These are phyloP conservation scores for Shiraia bambusicola DNA, from an alignment of 2,329 filamentous ascomycete species.

Conservation along the genomic window DNA sequence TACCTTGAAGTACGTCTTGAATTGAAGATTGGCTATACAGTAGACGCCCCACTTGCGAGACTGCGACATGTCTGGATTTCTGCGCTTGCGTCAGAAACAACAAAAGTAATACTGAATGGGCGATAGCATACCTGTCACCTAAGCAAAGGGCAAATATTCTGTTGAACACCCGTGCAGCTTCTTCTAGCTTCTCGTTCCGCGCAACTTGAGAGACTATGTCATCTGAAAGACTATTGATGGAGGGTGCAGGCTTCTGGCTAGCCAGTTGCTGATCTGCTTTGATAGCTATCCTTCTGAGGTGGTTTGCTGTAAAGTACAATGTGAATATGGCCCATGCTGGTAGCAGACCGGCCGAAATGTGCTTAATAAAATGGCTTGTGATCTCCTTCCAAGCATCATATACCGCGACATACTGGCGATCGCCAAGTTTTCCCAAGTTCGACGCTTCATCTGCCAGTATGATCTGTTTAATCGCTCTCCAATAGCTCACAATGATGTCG, in stretches of 20 bases:
- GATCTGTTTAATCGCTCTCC: conserved; percentile 77
- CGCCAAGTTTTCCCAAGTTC: conserved; percentile 45
- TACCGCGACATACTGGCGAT: conserved; percentile 73
- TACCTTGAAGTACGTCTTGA: conserved; percentile 96
- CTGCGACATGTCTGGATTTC: conserved; percentile 73
- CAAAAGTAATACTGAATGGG: conserved; percentile 7
- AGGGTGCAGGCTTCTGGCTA: conserved; percentile 51
- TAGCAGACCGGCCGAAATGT: conserved; percentile 74
- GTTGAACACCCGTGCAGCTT: conserved; percentile 87
- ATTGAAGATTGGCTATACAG: conserved; percentile 88
- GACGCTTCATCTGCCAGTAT: conserved; percentile 62
- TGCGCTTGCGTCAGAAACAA: conserved; percentile 43
- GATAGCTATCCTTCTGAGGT: conserved; percentile 84
- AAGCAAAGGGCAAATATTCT: conserved; percentile 88
- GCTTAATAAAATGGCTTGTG: conserved; percentile 72
- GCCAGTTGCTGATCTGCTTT: conserved; percentile 74
- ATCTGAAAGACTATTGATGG: conserved; percentile 65
- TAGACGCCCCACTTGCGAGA: conserved; percentile 99
- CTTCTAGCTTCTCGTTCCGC: conserved; percentile 82
- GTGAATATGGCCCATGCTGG: conserved; percentile 91
- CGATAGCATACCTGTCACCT: conserved; percentile 69
- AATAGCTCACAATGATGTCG: conserved; percentile 80
- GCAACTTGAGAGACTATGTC: conserved; percentile 67
- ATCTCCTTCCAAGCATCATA: conserved; percentile 90
- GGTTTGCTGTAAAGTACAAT: conserved; percentile 83